Conservation (phyloP, 179 eudicot genomes). For the Beta macrorhiza region DNA sequence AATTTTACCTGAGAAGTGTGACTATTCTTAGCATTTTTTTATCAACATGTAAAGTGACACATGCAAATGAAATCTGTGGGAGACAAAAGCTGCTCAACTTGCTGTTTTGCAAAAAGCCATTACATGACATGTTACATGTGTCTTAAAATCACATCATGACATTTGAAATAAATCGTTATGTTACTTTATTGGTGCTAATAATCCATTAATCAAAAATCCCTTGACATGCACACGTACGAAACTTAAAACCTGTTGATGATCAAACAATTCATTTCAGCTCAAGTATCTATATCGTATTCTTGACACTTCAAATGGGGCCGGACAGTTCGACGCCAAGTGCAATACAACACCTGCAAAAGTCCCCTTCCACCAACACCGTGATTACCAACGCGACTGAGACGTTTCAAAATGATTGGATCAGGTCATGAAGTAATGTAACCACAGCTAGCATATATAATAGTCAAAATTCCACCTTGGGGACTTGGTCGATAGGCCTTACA, state of each 20-base stretch:
- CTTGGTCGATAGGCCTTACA: neutral
- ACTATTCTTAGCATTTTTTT: neutral
- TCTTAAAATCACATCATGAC: neutral
- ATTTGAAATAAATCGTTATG: neutral
- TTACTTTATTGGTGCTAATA: neutral
- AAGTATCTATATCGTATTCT: too few relatives aligned
- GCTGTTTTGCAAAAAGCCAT: neutral
- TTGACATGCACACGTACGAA: neutral
- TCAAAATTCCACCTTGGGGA: neutral
- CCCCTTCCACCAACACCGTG: neutral
- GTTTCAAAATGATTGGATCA: neutral
- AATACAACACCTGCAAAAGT: neutral
- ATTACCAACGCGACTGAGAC: neutral
- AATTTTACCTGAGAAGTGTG: neutral
- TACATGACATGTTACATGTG: neutral
- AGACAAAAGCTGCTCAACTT: neutral
- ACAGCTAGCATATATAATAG: neutral
- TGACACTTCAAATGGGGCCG: too few relatives aligned
- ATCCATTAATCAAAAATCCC: neutral
- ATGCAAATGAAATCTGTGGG: neutral
- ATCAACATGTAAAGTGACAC: neutral
- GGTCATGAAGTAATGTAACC: neutral
- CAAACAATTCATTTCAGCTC: neutral
- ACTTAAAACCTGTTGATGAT: neutral
- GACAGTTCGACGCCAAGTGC: neutral